Base-by-base conservation (phyloP, 2,329 filamentous ascomycete species). In the Pseudocercospora crystallina region DNA sequence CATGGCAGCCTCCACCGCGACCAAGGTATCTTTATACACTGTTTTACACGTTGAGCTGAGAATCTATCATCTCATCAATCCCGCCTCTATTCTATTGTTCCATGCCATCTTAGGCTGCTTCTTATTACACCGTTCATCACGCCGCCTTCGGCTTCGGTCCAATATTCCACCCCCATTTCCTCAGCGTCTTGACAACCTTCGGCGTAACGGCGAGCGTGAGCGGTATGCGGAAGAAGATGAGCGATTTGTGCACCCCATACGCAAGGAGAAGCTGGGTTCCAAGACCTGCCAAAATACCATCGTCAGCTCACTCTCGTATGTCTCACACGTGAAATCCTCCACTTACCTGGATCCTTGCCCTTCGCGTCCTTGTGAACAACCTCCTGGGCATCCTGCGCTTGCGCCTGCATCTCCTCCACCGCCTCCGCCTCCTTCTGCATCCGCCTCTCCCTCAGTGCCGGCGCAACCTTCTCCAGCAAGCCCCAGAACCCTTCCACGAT, bases 161-260 rank as follows among this genome's bases (percentile, higher is more conserved):
- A 66, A 99, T 94, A 67, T 97, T 84, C 86, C 89, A 97, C 5
- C 94, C 94, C 90, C 92, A 96, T 10, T 83, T 80, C 58, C 92
- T 79, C 26, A 99, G 76, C 10, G 84, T 82, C 72, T 90, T 95
- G 64, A 96, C 94, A n/a, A 97, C 85, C 72, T 95, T 96, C 1
- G 94, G 94, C 8, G 89, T 90, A 31, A 97, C 79, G 2, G 90
- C 92, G 10, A 89, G 90, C 1, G 94, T 94, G 57, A 97, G 74
- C 8, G 94, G 94, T 8, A 99, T 90, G n/a, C 94, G 83, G 59
- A 97, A 71, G 71, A 99, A 96, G 65, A 99, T 96, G 71, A 97
- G 90, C 62, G 88, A 95, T 75, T 99, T 99, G 78, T 99, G 94
- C 51, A 99, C 89, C 26, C 92, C 92, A 67, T 99, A 99, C 10